These are phyloP conservation scores for Chaetomium sp. DNA, from an alignment of 2,329 filamentous ascomycete genomes.

Conservation along the genomic window DNA sequence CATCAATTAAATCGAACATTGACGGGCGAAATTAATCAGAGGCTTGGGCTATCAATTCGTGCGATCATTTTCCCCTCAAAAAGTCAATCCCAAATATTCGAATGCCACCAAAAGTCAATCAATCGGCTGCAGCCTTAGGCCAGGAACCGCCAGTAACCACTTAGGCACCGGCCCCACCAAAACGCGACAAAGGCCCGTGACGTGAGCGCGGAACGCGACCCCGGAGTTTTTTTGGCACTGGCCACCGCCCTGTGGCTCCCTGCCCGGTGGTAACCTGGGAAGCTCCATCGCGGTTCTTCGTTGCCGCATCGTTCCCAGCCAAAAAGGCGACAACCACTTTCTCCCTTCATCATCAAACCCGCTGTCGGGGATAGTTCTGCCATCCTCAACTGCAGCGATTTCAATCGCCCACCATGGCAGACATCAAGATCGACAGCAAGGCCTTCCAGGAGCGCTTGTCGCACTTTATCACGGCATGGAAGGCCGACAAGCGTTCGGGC, in stretches of 20 bases:
- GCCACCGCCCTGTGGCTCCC: conserved; percentile 30
- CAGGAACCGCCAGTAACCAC: conserved; percentile 16
- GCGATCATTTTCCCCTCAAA: neutral
- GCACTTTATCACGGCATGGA: conserved; percentile 88
- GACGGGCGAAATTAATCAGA: neutral
- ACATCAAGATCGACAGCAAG: conserved; percentile 94
- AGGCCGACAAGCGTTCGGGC: conserved; percentile 87
- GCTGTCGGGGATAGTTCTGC: conserved; percentile 25
- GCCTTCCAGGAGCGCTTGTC: conserved; percentile 91
- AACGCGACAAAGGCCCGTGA: conserved; percentile 31
- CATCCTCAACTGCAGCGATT: conserved; percentile 33
- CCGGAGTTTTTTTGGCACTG: conserved; percentile 31
- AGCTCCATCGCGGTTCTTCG: conserved; percentile 27
- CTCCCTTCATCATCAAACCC: conserved; percentile 22
- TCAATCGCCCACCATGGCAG: conserved; percentile 58
- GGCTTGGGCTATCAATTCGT: neutral
- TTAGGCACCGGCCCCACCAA: conserved; percentile 31
- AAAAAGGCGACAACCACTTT: conserved; percentile 15
- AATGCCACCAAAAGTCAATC: neutral
- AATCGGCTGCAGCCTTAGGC: conserved; percentile 26
- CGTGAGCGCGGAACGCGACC: conserved; percentile 32
- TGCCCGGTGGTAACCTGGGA: neutral
- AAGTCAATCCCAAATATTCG: neutral
- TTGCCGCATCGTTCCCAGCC: conserved; percentile 25
- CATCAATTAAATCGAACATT: neutral